A percentile compares a stretch with the other conserved stretches of the same genome.
Evolutionary conservation across 768 basidiomycete species (phyloP).

Genomic region (Amanita brunnescens): DNA sequence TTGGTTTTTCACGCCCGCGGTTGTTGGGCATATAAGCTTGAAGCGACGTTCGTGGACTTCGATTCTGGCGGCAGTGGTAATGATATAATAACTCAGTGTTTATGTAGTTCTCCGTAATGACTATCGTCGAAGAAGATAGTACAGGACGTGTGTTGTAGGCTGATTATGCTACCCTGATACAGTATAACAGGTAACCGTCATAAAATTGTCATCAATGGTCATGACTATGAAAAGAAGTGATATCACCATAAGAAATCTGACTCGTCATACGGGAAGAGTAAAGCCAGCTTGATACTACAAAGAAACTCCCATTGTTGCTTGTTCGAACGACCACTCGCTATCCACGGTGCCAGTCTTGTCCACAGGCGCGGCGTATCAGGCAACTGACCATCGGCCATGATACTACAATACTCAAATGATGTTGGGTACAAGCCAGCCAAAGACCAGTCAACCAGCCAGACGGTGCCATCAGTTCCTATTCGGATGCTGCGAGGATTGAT

Average conservation of each 20-base stretch:
- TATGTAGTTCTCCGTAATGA: too few species aligned
- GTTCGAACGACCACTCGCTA: not conserved
- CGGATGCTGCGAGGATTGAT: slow-evolving; percentile 15
- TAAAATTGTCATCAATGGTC: not conserved
- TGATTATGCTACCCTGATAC: too few species aligned
- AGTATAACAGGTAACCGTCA: too few species aligned
- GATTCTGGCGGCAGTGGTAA: too few species aligned
- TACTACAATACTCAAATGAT: slow-evolving; percentile 11
- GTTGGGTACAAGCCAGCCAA: slow-evolving; percentile 14
- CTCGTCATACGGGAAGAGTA: not conserved
- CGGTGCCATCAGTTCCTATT: slow-evolving; percentile 11
- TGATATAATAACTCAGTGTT: too few species aligned
- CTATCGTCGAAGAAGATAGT: slow-evolving; percentile 11
- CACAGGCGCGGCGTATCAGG: not conserved
- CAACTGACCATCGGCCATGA: slow-evolving; percentile 1
- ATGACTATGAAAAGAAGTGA: not conserved
- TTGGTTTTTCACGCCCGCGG: too few species aligned
- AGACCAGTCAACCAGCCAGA: slow-evolving; percentile 17
- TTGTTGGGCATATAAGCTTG: too few species aligned
- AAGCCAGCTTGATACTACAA: not conserved
- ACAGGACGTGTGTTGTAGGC: too few species aligned
- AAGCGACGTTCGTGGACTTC: too few species aligned
- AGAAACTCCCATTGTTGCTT: slow-evolving; percentile 1
- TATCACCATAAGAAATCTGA: slow-evolving; percentile 1
- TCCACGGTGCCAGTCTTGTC: not conserved